These are phyloP conservation scores for Umbelopsis sp. DNA, from an alignment of 371 early-diverging fungal species.

Conservation along the genomic window DNA sequence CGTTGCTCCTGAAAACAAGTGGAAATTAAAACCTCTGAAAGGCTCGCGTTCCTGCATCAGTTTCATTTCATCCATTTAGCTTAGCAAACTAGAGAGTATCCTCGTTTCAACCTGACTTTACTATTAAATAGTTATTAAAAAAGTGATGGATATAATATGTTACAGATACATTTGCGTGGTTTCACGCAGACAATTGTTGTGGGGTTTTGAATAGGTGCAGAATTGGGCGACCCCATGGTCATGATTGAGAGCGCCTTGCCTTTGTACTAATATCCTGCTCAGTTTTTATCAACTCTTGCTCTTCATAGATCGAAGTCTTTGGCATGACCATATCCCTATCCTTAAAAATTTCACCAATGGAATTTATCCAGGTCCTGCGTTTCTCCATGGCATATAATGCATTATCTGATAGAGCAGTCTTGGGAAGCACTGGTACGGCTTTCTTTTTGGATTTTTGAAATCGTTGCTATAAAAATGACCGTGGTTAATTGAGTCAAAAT, in stretches of 20 bases:
- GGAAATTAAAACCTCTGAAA: conserved; percentile 12
- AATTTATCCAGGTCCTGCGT: conserved; percentile 46
- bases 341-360: conserved; percentile 63
- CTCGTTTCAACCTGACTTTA: too few relatives aligned
- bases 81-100: too few relatives aligned
- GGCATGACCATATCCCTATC: conserved; percentile 73
- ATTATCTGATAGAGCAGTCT: conserved; percentile 53
- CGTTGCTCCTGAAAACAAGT: conserved; percentile 12
- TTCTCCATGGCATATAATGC: conserved; percentile 57
- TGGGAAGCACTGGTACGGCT: conserved; percentile 57
- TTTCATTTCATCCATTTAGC: too few relatives aligned
- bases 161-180: conserved; percentile 13
- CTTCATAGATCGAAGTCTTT: conserved; percentile 61
- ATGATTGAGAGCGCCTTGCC: not conserved
- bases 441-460: conserved; percentile 77
- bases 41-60: not conserved
- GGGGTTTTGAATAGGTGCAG: not conserved
- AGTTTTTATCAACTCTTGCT: not conserved
- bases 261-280: not conserved
- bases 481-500: not conserved
- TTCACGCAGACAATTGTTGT: not conserved
- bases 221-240: not conserved
- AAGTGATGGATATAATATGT: conserved; percentile 4
- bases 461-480: conserved; percentile 41
- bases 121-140: conserved; percentile 7